Evolutionary conservation across 2,329 filamentous ascomycete species (phyloP).

Genomic region (Orbilia quercus): DNA sequence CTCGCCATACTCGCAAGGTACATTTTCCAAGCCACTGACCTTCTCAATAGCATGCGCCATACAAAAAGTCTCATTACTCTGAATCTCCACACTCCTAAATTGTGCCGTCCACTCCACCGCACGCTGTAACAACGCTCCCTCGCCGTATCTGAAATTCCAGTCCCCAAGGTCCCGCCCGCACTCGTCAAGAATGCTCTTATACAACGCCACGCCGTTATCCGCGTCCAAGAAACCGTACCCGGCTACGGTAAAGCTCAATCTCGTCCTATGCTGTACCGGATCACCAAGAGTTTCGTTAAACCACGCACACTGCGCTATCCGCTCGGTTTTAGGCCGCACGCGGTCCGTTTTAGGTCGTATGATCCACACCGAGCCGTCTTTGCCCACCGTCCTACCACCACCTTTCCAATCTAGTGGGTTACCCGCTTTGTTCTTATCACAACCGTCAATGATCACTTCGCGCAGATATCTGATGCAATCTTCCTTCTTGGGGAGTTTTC

Average conservation of each 20-base stretch:
- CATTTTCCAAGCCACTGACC: constrained; percentile 28
- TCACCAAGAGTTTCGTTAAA: neutral
- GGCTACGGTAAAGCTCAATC: constrained; percentile 18
- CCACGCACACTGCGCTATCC: constrained; percentile 2
- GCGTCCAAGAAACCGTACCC: constrained; percentile 42
- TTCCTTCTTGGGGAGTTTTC: neutral
- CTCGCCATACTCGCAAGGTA: constrained; percentile 1
- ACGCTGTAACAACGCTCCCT: neutral
- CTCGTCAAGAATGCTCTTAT: constrained; percentile 10
- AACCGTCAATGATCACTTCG: constrained; percentile 23
- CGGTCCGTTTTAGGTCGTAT: constrained; percentile 29
- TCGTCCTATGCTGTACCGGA: no score
- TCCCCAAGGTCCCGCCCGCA: constrained; percentile 11
- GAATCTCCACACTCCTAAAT: neutral
- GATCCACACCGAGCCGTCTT: constrained; percentile 25
- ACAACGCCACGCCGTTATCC: constrained; percentile 36
- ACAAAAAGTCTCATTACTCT: constrained; percentile 5
- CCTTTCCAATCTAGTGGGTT: constrained; percentile 50
- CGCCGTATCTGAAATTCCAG: constrained; percentile 27
- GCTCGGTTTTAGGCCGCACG: constrained; percentile 1
- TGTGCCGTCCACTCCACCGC: constrained; percentile 27
- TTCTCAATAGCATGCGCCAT: constrained; percentile 14
- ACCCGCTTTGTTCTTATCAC: constrained; percentile 14
- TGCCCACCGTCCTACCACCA: constrained; percentile 19
- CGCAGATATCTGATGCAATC: constrained; percentile 23